Evolutionary conservation across 768 basidiomycete species (phyloP), one percentile per base, ranked within the genome.

Genomic region (Lentinula edodes): DNA sequence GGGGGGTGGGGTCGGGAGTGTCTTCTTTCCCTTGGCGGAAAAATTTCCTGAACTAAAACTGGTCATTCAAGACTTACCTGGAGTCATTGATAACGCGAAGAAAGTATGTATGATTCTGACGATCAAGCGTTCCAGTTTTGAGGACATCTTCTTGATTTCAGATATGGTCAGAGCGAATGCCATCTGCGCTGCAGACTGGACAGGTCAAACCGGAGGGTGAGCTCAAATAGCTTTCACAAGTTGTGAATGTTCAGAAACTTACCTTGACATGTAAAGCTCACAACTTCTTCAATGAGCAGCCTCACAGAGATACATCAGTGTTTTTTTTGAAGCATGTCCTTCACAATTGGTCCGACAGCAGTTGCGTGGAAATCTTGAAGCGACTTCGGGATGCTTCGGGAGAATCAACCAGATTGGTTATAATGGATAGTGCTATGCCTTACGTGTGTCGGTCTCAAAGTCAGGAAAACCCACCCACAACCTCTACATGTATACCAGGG

Each of bases 341-440:
- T 32, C 83, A 84, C 61, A 81, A 84, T 63, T 84, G 83, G 83
- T 75, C 81, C 0, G 83, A 84, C 56, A 67, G 64, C 2, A 72
- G 63, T 34, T 70, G 71, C 35, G 64, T 63, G 23, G 75, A 74
- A 41, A 82, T 84, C 46, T 69, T 84, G 48, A 68, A 75, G 18
- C 78, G 77, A 32, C 73, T 84, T 3, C 74, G 81, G 12, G 73
- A 72, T 38, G 74, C 74, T 5, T 73, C 75, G 9, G 55, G 32
- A 1, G 41, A 67, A 1, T 18, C 50, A 2, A 74, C 75, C 8
- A 65, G 62, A 43, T 70, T 83, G 15, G 50, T 83, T 34, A 46
- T 82, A 6, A 67, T 80, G 20, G 82, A 83, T 39, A 72, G 68
- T 53, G 66, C 81, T 32, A 51, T 76, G 53, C 74, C 76, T 2